Evolutionary conservation across 805 yeast species (phyloP).

Genomic region (Metschnikowia noctiluminum): DNA sequence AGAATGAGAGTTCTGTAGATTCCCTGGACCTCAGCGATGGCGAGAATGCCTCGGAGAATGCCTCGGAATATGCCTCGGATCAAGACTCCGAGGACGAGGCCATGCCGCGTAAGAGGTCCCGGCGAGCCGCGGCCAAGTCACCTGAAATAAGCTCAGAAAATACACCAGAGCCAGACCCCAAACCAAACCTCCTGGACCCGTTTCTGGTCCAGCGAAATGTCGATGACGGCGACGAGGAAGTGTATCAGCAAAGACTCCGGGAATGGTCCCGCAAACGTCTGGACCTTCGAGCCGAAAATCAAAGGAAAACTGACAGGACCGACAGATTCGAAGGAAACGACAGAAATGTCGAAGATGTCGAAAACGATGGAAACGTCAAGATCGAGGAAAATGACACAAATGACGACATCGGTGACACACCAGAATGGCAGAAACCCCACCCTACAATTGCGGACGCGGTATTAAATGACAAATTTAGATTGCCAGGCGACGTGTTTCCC

Average conservation of each 20-base stretch:
- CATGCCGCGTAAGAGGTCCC: slow-evolving; percentile 10
- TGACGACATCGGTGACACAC: too few relatives aligned
- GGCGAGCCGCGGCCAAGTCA: neutral
- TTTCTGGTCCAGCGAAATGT: slow-evolving; percentile 29
- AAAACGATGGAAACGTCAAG: neutral
- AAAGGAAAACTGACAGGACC: too few relatives aligned
- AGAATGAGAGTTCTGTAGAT: too few relatives aligned
- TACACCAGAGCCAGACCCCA: neutral
- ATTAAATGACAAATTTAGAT: slow-evolving; percentile 61
- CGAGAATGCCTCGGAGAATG: neutral
- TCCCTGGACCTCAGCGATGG: neutral
- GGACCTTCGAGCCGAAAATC: slow-evolving; percentile 31
- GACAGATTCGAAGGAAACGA: slow-evolving; percentile 13
- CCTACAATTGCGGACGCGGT: slow-evolving; percentile 74
- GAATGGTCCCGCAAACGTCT: slow-evolving; percentile 60
- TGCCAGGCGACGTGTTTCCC: slow-evolving; percentile 91
- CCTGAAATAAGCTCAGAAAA: neutral
- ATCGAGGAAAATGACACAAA: too few relatives aligned
- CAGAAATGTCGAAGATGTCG: neutral
- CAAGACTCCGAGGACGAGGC: neutral
- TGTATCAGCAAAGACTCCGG: slow-evolving; percentile 57
- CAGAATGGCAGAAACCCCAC: slow-evolving; percentile 48
- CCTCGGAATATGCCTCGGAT: neutral
- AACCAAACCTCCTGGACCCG: neutral
- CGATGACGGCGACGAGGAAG: slow-evolving; percentile 80